Base-by-base conservation (phyloP, 2,329 filamentous ascomycete genomes). In the Chaetomium sp. region DNA sequence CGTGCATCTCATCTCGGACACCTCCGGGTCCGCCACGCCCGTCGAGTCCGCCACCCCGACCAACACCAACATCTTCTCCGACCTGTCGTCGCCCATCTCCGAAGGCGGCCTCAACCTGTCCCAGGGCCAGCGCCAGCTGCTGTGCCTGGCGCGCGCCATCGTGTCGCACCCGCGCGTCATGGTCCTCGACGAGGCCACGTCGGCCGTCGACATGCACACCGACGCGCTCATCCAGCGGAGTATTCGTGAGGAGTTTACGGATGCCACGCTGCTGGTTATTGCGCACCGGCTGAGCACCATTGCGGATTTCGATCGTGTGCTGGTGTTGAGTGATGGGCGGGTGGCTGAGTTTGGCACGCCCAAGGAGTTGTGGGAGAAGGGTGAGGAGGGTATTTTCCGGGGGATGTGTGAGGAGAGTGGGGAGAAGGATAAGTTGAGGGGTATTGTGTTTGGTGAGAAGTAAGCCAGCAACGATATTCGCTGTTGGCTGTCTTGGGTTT, bases 141-240 rank as follows among this genome's bases (percentile, higher is more conserved):
- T 91, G 40, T 89, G 86, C 64, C 80, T 89, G 4, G 87, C 87
- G 0, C 84, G 84, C 50, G 87, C 84, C 50, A 89, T 90, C 62
- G 82, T 89, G 32, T 78, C 82, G 0, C 79, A 84, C 0, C 87
- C 88, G 3, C 86, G 87, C 66, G 83, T 92, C 63, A 87, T 92
- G 80, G 82, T 91, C 1, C 78, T 91, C 1, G 88, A 92, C 67
- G 88, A 91, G 71, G 88, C 88, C 0, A 92, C 88, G 0, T 86
- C 81, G 3, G 87, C 88, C 0, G 87, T 91, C 2, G 88, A 91
- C 68, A 89, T 89, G 84, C 75, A 79, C 42, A 91, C 88, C 0
- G 88, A 91, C 66, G 74, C 78, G 1, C 77, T 89, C 33, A 91
- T 91, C 64, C 87, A 91, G 71, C 79, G 84, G 5, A 83, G 78